Percentiles rank a stretch among this genome's conserved stretches.
phyloP scores from a whole-genome alignment of 192 early-diverging fungal species.

The Thamnidium elegans region DNA sequence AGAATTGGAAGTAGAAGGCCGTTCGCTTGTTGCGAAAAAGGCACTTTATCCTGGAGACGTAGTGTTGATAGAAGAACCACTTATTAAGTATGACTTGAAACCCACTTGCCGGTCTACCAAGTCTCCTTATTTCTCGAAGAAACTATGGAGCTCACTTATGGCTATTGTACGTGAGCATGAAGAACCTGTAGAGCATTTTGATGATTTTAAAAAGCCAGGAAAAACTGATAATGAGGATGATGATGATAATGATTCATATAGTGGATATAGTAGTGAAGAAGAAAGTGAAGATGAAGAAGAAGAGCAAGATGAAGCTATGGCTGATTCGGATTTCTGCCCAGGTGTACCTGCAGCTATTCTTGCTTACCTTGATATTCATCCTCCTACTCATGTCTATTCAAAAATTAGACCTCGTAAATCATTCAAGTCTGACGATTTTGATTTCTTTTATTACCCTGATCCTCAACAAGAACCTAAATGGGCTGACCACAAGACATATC shows the following conservation, averaged over 20 bases:
- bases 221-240: background rate
- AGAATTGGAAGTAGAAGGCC: constrained; percentile 20
- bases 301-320: background rate
- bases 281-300: constrained; percentile 16
- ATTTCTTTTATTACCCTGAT: constrained; percentile 37
- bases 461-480: constrained; percentile 9
- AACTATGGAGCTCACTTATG: constrained; percentile 24
- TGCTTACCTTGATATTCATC: constrained; percentile 28
- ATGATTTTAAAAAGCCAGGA: background rate
- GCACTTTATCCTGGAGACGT: constrained; percentile 18
- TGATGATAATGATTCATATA: background rate
- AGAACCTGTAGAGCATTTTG: background rate
- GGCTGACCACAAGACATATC: constrained; percentile 28
- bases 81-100: constrained; percentile 24
- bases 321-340: constrained; percentile 27
- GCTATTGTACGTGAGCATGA: constrained; percentile 20
- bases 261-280: background rate
- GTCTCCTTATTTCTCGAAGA: constrained; percentile 33
- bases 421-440: constrained; percentile 15
- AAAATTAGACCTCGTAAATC: background rate
- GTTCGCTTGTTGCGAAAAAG: constrained; percentile 27
- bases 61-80: constrained; percentile 31
- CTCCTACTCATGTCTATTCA: constrained; percentile 19
- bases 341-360: constrained; percentile 37
- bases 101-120: constrained; percentile 31